phyloP scores from a whole-genome alignment of 257 asterid species.

The Striga asiatica region DNA sequence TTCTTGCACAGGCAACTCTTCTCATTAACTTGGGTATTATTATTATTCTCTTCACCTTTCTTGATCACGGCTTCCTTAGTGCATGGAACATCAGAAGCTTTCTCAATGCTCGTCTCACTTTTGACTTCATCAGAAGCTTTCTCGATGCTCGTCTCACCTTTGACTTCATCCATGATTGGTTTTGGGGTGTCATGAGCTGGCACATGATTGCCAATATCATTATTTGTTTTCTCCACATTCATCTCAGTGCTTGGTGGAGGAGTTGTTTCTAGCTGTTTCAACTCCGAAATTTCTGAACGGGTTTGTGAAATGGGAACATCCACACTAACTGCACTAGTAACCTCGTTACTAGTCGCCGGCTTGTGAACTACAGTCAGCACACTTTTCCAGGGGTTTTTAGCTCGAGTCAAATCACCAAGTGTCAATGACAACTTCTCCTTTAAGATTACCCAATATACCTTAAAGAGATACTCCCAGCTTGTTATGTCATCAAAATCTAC shows the following conservation, averaged over 20 bases:
- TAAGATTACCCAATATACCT: conserved; percentile 68
- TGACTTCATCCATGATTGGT: neutral
- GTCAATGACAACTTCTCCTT: conserved; percentile 56
- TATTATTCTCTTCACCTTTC: conserved; percentile 1
- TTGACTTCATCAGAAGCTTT: conserved; percentile 10
- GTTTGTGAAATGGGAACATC: conserved; percentile 18
- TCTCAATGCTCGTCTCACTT: conserved; percentile 7
- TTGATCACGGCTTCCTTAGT: conserved; percentile 10
- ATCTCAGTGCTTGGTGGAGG: conserved; percentile 9
- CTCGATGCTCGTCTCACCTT: conserved; percentile 3
- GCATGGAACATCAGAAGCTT: conserved; percentile 8
- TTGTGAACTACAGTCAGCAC: conserved; percentile 26
- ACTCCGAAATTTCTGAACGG: conserved; percentile 30
- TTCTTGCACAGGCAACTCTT: conserved; percentile 13
- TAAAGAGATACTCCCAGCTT: conserved; percentile 95
- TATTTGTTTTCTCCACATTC: conserved; percentile 10
- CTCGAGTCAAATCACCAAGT: conserved; percentile 54
- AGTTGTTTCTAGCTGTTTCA: conserved; percentile 24
- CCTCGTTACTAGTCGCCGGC: conserved; percentile 18
- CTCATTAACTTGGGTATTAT: neutral
- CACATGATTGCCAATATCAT: neutral
- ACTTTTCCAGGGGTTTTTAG: conserved; percentile 44
- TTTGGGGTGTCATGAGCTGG: conserved; percentile 1
- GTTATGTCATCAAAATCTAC: conserved; percentile 81
- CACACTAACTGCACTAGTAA: conserved; percentile 22